phyloP scores from a whole-genome alignment of 768 basidiomycete species.

The Dioszegia hungarica region DNA sequence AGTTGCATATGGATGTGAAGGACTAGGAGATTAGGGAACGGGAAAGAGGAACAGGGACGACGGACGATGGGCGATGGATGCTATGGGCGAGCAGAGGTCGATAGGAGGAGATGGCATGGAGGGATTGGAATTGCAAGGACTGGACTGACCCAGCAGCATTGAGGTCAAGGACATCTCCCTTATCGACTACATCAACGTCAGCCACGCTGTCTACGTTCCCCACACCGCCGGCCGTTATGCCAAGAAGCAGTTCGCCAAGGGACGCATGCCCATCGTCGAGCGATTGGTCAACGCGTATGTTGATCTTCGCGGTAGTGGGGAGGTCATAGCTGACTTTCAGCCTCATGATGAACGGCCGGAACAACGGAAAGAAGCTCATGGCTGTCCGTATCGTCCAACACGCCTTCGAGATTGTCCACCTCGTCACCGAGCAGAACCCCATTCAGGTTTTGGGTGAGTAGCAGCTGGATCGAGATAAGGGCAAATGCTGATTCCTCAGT shows the following conservation, averaged over 20 bases:
- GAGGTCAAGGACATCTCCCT: slow-evolving; percentile 99
- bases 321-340: slow-evolving; percentile 50
- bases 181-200: slow-evolving; percentile 98
- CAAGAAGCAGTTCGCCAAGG: slow-evolving; percentile 99
- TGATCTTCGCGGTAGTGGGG: neutral
- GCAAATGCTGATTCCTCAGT: slow-evolving; percentile 51
- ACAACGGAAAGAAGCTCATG: slow-evolving; percentile 99
- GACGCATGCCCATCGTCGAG: slow-evolving; percentile 99
- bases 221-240: slow-evolving; percentile 99
- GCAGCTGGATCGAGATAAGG: neutral
- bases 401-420: slow-evolving; percentile 99
- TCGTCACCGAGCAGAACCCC: slow-evolving; percentile 99
- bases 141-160: slow-evolving; percentile 57
- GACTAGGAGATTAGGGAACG: neutral
- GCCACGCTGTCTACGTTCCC: slow-evolving; percentile 92
- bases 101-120: neutral
- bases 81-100: neutral
- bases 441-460: slow-evolving; percentile 67
- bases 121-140: neutral
- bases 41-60: neutral
- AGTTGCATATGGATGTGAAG: neutral
- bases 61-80: neutral
- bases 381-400: slow-evolving; percentile 99
- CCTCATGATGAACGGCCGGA: slow-evolving; percentile 99
- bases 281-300: slow-evolving; percentile 91